Evolutionary conservation across 441 rosid species (phyloP), one percentile per base, ranked within the genome.

Genomic region (Eruca vesicaria): DNA sequence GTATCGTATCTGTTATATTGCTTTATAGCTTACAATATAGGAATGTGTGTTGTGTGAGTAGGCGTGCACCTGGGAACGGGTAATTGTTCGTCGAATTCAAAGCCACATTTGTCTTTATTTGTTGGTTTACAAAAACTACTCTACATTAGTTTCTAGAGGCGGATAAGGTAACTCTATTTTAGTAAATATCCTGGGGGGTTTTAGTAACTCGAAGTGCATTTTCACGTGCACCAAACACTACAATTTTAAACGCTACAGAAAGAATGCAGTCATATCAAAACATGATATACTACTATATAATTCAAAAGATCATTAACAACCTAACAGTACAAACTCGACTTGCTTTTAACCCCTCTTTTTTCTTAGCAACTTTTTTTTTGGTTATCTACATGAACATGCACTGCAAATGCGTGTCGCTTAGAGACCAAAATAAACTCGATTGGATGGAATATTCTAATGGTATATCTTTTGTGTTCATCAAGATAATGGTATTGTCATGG

Each of bases 151-250:
- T 4, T 41, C 32, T 29, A 29, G 66, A 56, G 60, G 15, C 33
- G 66, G 7, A 59, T 23, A 50, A 48, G 73, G 68, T 75, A 29
- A 61, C 57, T 68, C 12, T 75, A 38, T 31, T 26, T 62, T 29
- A 69, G 29, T 76, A 41, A 1, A 10, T 48, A 38, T 53, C 18
- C 19, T 62, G 43, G 3, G 20, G 65, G 21, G 41, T 9, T 69
- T 63, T 55, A 15, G 69, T 52, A 60, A 75, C 29, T 76, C 68
- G 56, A 35, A 75, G 68, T 56, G 64, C 56, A 38, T 29, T 55
- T 69, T 69, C 71, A 70, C 71, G 79, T 76, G 79, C 71, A 76
- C 56, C 64, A 36, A 68, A 38, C 69, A 50, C 15, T 59, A 53
- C 20, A 10, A 53, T 28, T 69, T 52, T 41, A 63, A 69, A 76